Base-by-base conservation (phyloP, 1,284 basidiomycete species). In the Trichosporon sp. region DNA sequence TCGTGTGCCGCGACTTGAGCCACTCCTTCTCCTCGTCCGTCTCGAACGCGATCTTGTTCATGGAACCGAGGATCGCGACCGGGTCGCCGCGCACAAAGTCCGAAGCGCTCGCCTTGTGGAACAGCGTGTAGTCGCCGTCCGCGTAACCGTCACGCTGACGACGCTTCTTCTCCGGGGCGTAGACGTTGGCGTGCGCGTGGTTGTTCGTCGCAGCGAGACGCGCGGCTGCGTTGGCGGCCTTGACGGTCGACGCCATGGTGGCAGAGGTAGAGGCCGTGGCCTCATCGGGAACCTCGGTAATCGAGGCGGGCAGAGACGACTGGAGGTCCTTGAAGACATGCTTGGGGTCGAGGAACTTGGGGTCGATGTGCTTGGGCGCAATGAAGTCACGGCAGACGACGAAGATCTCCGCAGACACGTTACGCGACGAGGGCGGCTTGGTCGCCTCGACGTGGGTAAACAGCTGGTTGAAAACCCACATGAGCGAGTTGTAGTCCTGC, bases 401-500 rank as follows among this genome's bases (percentile, higher is more conserved):
- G 86, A 99, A 99, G 80, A 99, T 99, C 84, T 99, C 97, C 8
- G 97, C 97, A 62, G 97, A 99, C 62, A 99, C 97, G 84, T 97
- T 98, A 86, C 97, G 89, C 25, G 97, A 99, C 32, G 94, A 96
- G 12, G 97, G 95, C 1, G 97, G 97, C 82, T 99, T 99, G 47
- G 97, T 99, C 13, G 97, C 97, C 84, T 99, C 97, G 35, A 99
- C 97, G 81, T 91, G 93, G 66, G 88, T 89, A 83, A 99, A 99
- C 51, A 99, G 86, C 85, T 99, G 97, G 75, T 90, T 92, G 85
- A 99, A 99, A 25, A 99, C 96, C 95, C 97, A 99, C 77, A 99
- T 90, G 72, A 99, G 89, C 80, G 92, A 94, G 86, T 99, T 99
- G 85, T 99, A 99, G 83, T 99, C 97, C 73, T 91, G 93, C 84